These are phyloP conservation scores for Candida frijolesensis DNA, from an alignment of 1,139 yeast genomes.

Conservation along the genomic window DNA sequence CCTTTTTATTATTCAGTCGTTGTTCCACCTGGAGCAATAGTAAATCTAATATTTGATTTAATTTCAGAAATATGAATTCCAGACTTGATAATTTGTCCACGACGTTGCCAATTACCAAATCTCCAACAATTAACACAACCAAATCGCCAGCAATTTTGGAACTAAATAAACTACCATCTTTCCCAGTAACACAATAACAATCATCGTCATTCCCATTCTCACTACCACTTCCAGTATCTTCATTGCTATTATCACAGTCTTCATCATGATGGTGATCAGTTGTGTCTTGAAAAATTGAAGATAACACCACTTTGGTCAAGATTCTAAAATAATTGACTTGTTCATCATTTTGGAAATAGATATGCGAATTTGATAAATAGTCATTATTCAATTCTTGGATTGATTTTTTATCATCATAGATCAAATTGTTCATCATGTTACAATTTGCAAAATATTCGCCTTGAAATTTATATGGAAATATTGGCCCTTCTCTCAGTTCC, in stretches of 20 bases:
- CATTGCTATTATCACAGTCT: neutral
- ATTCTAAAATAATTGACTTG: slow-evolving; percentile 27
- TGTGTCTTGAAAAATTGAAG: neutral
- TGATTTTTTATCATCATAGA: slow-evolving; percentile 12
- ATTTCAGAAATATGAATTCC: slow-evolving; percentile 26
- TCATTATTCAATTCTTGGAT: slow-evolving; percentile 16
- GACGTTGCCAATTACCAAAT: slow-evolving; percentile 35
- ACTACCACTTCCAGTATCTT: too few species aligned
- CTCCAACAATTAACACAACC: slow-evolving; percentile 32
- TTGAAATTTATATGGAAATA: slow-evolving; percentile 18
- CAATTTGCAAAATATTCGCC: slow-evolving; percentile 15
- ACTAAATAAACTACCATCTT: slow-evolving; percentile 18
- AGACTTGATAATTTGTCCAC: slow-evolving; percentile 33
- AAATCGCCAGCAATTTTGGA: slow-evolving; percentile 35
- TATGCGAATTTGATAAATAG: slow-evolving; percentile 20
- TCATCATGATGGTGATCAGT: neutral
- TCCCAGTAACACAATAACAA: too few species aligned
- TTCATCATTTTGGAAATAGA: slow-evolving; percentile 18
- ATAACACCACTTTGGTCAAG: slow-evolving; percentile 25
- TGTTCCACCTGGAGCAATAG: neutral
- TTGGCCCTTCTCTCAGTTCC: slow-evolving; percentile 6
- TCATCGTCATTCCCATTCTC: slow-evolving; percentile 16
- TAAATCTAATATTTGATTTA: slow-evolving; percentile 13
- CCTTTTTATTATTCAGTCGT: neutral
- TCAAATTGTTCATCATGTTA: slow-evolving; percentile 10